These are phyloP conservation scores for Prunus yedoensis DNA, from an alignment of 331 rosid genomes.

Conservation along the genomic window DNA sequence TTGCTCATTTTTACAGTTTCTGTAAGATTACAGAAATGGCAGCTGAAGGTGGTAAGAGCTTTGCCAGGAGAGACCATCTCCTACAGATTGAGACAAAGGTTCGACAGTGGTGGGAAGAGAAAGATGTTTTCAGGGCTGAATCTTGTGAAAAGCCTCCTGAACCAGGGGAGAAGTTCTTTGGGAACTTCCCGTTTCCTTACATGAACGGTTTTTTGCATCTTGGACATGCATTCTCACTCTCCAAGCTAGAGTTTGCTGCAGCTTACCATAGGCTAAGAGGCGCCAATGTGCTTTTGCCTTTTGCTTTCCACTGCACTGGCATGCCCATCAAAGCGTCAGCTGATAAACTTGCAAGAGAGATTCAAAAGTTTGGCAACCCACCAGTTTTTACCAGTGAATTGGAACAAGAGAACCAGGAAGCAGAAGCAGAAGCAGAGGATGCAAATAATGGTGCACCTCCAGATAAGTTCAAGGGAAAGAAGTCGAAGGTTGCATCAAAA, in stretches of 20 bases:
- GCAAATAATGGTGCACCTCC: slow-evolving; percentile 43
- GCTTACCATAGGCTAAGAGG: slow-evolving; percentile 87
- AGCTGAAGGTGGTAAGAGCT: slow-evolving; percentile 61
- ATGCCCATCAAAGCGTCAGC: slow-evolving; percentile 97
- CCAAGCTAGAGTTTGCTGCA: slow-evolving; percentile 82
- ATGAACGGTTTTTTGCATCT: slow-evolving; percentile 86
- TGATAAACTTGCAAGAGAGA: slow-evolving; percentile 79
- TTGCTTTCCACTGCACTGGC: slow-evolving; percentile 91
- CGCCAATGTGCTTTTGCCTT: slow-evolving; percentile 80
- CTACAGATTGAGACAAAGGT: slow-evolving; percentile 67
- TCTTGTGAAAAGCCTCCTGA: slow-evolving; percentile 54
- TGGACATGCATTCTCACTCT: slow-evolving; percentile 79
- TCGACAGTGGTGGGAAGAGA: slow-evolving; percentile 77
- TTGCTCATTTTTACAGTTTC: slow-evolving; percentile 36
- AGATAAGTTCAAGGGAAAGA: slow-evolving; percentile 78
- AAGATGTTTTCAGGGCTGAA: slow-evolving; percentile 63
- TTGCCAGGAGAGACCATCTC: slow-evolving; percentile 69
- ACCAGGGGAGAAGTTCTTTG: slow-evolving; percentile 74
- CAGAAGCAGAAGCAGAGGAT: slow-evolving; percentile 37
- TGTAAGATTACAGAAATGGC: slow-evolving; percentile 59
- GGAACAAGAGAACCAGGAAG: slow-evolving; percentile 31
- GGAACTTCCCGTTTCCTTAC: slow-evolving; percentile 84
- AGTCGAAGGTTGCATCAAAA: slow-evolving; percentile 75
- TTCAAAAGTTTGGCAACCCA: slow-evolving; percentile 63
- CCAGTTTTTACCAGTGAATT: slow-evolving; percentile 55